A percentile compares a stretch with the other conserved stretches of the same genome.
Conservation (phyloP, 305 asterid genomes). For the Fraxinus angustifolia region DNA sequence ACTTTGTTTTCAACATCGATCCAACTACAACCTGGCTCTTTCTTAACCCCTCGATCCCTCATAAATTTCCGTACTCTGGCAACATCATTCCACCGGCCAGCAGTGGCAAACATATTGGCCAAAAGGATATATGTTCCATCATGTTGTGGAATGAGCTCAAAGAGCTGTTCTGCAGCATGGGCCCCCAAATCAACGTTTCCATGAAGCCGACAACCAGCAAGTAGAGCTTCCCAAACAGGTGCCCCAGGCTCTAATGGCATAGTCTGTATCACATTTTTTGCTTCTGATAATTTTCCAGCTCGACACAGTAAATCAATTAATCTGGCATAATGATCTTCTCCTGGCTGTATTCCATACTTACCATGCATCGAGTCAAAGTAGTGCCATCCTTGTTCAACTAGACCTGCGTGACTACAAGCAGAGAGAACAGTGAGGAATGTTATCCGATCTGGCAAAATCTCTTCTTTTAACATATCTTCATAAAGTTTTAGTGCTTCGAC, state of each 20-base stretch:
- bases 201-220: slow-evolving; percentile 74
- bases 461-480: slow-evolving; percentile 67
- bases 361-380: slow-evolving; percentile 54
- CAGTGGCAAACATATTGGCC: slow-evolving; percentile 69
- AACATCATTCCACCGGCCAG: slow-evolving; percentile 66
- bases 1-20: slow-evolving; percentile 76
- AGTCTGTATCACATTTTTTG: slow-evolving; percentile 43
- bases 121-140: slow-evolving; percentile 82
- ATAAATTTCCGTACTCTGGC: slow-evolving; percentile 66
- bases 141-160: slow-evolving; percentile 65
- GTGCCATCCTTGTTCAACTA: slow-evolving; percentile 61
- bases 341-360: slow-evolving; percentile 55
- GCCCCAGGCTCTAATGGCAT: slow-evolving; percentile 75
- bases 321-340: slow-evolving; percentile 89
- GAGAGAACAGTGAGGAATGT: slow-evolving; percentile 78
- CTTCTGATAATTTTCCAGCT: slow-evolving; percentile 76
- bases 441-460: slow-evolving; percentile 68
- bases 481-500: slow-evolving; percentile 53
- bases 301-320: slow-evolving; percentile 69
- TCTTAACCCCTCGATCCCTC: slow-evolving; percentile 90
- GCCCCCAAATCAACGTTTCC: slow-evolving; percentile 74
- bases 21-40: slow-evolving; percentile 97
- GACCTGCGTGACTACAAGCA: slow-evolving; percentile 85
- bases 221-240: slow-evolving; percentile 80
- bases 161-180: slow-evolving; percentile 66